A percentile compares a stretch with the other conserved stretches of the same genome.
phyloP scores from a whole-genome alignment of 495 filamentous ascomycete species.

The Podospora anserina region DNA sequence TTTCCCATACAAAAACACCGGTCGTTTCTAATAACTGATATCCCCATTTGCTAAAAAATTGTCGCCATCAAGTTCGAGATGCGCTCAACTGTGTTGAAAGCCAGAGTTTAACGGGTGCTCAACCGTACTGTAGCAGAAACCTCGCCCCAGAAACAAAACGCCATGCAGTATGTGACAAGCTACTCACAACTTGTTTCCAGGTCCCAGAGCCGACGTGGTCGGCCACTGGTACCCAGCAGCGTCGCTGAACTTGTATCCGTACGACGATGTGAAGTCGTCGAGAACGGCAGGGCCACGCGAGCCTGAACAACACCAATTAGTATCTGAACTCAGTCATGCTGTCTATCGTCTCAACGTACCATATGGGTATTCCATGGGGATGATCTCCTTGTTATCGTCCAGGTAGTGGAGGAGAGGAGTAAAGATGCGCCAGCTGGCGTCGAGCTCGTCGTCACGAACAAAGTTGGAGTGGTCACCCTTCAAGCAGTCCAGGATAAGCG shows the following conservation, averaged over 20 bases:
- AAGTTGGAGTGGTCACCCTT: slow-evolving; percentile 99
- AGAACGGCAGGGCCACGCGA: slow-evolving; percentile 94
- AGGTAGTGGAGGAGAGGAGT: slow-evolving; percentile 96
- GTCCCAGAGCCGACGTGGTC: slow-evolving; percentile 56
- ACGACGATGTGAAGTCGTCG: slow-evolving; percentile 96
- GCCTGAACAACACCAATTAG: slow-evolving; percentile 49
- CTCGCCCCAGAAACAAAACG: slow-evolving; percentile 12
- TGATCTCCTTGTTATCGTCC: slow-evolving; percentile 97
- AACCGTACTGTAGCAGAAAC: slow-evolving; percentile 4
- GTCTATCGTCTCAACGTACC: slow-evolving; percentile 57
- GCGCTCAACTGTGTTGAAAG: slow-evolving; percentile 23
- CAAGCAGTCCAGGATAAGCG: slow-evolving; percentile 91
- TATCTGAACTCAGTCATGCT: background rate
- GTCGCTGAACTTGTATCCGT: slow-evolving; percentile 98
- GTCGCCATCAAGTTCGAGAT: slow-evolving; percentile 7
- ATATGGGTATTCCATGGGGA: slow-evolving; percentile 99
- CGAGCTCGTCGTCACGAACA: slow-evolving; percentile 96
- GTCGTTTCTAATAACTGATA: slow-evolving; percentile 7
- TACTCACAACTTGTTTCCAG: slow-evolving; percentile 66
- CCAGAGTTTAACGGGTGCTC: slow-evolving; percentile 25
- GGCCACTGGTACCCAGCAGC: slow-evolving; percentile 96
- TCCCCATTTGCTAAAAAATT: slow-evolving; percentile 7
- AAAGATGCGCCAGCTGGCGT: slow-evolving; percentile 98
- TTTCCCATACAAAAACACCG: slow-evolving; percentile 10
- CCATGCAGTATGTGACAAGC: slow-evolving; percentile 14